Conservation (phyloP, 257 asterid species). For the Cordia subcordata region DNA sequence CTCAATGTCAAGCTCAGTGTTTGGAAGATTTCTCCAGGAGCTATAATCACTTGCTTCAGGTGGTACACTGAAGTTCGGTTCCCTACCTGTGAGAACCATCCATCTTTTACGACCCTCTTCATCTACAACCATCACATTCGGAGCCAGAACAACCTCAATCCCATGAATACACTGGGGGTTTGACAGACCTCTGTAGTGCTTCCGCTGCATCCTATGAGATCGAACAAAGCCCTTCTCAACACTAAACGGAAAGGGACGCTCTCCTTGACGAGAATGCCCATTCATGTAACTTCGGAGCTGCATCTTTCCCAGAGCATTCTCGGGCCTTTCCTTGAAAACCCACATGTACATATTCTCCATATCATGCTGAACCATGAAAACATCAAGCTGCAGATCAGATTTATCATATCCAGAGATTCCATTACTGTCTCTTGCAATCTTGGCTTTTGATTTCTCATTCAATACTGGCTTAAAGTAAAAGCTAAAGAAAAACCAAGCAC, state of each 20-base stretch:
- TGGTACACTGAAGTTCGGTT: conserved; percentile 55
- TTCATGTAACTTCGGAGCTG: conserved; percentile 95
- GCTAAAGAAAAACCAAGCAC: conserved; percentile 96
- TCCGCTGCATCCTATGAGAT: conserved; percentile 92
- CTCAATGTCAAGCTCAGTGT: conserved; percentile 78
- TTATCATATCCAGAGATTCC: conserved; percentile 81
- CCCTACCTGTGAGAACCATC: conserved; percentile 82
- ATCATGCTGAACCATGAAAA: conserved; percentile 93
- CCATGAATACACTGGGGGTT: conserved; percentile 98
- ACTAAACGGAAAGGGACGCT: conserved; percentile 79
- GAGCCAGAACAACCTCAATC: conserved; percentile 69
- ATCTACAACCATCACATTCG: conserved; percentile 49
- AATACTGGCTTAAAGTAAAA: conserved; percentile 84
- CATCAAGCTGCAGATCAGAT: conserved; percentile 76
- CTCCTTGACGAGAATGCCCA: conserved; percentile 96
- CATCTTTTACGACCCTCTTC: conserved; percentile 82
- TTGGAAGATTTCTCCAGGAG: conserved; percentile 77
- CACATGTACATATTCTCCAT: conserved; percentile 99
- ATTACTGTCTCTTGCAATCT: conserved; percentile 61
- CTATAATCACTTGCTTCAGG: conserved; percentile 72
- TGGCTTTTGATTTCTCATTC: conserved; percentile 76
- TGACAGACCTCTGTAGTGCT: conserved; percentile 87
- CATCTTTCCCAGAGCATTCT: conserved; percentile 90
- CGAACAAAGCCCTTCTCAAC: conserved; percentile 85
- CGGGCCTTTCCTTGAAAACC: conserved; percentile 90